Base-by-base conservation (phyloP, 306 rosid species). In the Astragalus membranaceus region DNA sequence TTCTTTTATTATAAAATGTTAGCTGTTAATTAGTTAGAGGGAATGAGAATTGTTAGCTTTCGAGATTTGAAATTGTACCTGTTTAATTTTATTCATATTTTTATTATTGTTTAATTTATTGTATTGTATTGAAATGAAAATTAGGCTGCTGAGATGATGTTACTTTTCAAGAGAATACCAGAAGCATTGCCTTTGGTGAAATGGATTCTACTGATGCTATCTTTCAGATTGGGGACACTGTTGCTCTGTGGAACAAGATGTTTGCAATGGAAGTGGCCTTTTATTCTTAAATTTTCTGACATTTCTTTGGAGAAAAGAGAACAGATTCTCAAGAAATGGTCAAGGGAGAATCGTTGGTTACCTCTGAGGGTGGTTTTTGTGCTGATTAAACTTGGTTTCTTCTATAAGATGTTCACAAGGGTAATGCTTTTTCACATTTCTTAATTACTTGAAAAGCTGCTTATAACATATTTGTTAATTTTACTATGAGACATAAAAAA, bases 301-400 rank as follows among this genome's bases (percentile, higher is more conserved):
- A 75, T 94, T 73, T 43, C 96, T 2, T 26, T 86, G 84, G 88
- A 86, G 7, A 94, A 89, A 69, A 91, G 96, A 77, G 97, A 94
- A 72, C 5, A 64, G 32, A 64, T 88, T 60, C 86, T 94, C 47
- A 61, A 71, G 71, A 77, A 73, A 2, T 94, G 99, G 97, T 79
- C 96, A 8, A 85, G 69, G 63, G 81, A 79, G 51, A 87, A 66
- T 17, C 70, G 58, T 72, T 51, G 81, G 51, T 3, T 77, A 1
- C 88, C 88, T 71, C 75, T 94, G 0, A 63, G 95, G 69, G 5
- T 84, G 3, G 75, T 73, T 11, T 94, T 94, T 57, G 54, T 87
- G 72, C 42, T 86, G 64, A 43, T 83, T 70, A 94, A 94, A 75
- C 58, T 94, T 73, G 65, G 79, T 57, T 85, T 82, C 92, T 80